Conservation (phyloP, 2,329 filamentous ascomycete genomes). For the Pyricularia pennisetigena region DNA sequence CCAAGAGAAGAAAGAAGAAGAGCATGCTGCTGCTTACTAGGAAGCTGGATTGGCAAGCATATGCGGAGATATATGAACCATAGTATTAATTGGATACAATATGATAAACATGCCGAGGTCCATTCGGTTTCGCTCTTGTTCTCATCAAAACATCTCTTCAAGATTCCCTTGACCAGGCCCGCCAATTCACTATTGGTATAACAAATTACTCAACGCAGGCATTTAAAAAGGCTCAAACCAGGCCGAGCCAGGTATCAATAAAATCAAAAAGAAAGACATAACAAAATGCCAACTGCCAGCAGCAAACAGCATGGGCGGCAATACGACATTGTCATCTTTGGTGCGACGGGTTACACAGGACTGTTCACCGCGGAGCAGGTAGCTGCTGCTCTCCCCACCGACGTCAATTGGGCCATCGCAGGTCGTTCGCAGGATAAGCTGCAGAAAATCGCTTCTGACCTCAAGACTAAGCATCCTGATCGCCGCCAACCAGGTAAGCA, state of each 20-base stretch:
- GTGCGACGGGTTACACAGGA: slow-evolving; percentile 72
- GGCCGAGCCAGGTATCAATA: not conserved
- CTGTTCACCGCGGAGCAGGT: slow-evolving; percentile 69
- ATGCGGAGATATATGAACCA: not conserved
- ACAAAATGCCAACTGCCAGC: slow-evolving; percentile 23
- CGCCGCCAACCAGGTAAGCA: slow-evolving; percentile 57
- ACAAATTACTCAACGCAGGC: too few relatives aligned
- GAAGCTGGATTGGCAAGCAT: too few relatives aligned
- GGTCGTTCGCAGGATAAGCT: slow-evolving; percentile 75
- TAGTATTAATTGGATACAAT: not conserved
- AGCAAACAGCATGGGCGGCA: slow-evolving; percentile 33
- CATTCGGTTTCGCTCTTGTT: not conserved
- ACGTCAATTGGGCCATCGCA: slow-evolving; percentile 80
- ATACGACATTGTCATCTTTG: slow-evolving; percentile 49
- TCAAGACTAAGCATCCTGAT: slow-evolving; percentile 58
- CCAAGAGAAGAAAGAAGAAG: too few relatives aligned
- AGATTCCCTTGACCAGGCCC: too few relatives aligned
- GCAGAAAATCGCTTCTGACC: slow-evolving; percentile 53
- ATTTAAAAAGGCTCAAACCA: too few relatives aligned
- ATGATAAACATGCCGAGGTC: not conserved
- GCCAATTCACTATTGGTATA: too few relatives aligned
- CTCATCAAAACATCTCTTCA: too few relatives aligned
- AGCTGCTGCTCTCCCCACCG: slow-evolving; percentile 56
- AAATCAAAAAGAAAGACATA: too few relatives aligned
- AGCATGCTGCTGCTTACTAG: too few relatives aligned